These are phyloP conservation scores for Vanderwaltozyma tropicalis DNA, from an alignment of 805 yeast species.

Conservation along the genomic window DNA sequence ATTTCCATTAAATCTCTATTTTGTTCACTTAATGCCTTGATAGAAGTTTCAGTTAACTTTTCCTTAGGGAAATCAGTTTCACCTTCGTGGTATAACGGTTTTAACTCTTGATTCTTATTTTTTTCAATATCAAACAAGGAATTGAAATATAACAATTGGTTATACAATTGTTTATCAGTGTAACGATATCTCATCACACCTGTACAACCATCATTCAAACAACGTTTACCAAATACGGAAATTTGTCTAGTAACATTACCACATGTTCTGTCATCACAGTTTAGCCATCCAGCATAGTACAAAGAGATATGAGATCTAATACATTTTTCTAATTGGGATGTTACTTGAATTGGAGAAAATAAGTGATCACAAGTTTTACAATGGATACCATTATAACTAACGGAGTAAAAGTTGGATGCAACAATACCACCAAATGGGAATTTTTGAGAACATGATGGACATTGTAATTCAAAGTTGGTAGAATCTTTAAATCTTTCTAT, in stretches of 20 bases:
- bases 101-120: constrained; percentile 47
- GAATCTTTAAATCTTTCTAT: constrained; percentile 69
- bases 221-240: constrained; percentile 79
- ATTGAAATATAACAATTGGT: constrained; percentile 71
- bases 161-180: constrained; percentile 70
- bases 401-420: constrained; percentile 47
- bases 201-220: constrained; percentile 51
- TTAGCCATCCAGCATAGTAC: constrained; percentile 80
- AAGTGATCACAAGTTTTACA: constrained; percentile 52
- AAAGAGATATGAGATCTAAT: constrained; percentile 58
- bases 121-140: constrained; percentile 75
- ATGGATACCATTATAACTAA: constrained; percentile 58
- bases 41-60: constrained; percentile 36
- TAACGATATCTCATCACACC: constrained; percentile 76
- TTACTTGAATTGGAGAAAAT: constrained; percentile 45
- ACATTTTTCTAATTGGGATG: constrained; percentile 64
- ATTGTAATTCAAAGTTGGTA: constrained; percentile 43
- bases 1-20: constrained; percentile 51
- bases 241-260: constrained; percentile 72
- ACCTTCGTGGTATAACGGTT: constrained; percentile 39
- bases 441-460: constrained; percentile 46
- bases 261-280: constrained; percentile 80
- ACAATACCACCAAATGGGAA: constrained; percentile 71
- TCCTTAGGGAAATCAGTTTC: constrained; percentile 28
- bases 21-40: constrained; percentile 70